Evolutionary conservation across 345 rosid genomes (phyloP).

Genomic region (Rubroshorea leprosula): DNA sequence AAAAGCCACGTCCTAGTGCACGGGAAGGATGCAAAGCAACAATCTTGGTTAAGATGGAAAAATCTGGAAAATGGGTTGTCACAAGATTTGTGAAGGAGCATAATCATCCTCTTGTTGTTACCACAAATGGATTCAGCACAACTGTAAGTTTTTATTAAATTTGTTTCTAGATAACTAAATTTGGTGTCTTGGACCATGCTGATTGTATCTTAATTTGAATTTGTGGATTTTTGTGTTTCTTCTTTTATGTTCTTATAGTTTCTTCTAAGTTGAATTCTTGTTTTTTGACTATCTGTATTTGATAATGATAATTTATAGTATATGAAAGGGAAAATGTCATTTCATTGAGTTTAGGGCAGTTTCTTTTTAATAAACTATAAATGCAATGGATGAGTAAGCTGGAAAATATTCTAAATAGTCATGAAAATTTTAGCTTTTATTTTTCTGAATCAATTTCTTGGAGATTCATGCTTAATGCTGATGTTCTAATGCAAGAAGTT

Average conservation of each 20-base stretch:
- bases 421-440: too few relatives aligned
- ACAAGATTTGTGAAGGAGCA: constrained; percentile 75
- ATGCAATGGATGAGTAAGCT: too few relatives aligned
- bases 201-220: not conserved
- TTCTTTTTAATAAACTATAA: too few relatives aligned
- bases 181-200: constrained; percentile 7
- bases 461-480: too few relatives aligned
- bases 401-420: too few relatives aligned
- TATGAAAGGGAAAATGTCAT: too few relatives aligned
- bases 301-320: too few relatives aligned
- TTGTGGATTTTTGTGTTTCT: not conserved
- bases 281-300: not conserved
- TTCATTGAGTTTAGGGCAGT: too few relatives aligned
- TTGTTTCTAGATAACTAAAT: not conserved
- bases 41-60: constrained; percentile 69
- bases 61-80: constrained; percentile 75
- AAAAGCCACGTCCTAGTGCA: constrained; percentile 53
- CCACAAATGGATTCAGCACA: constrained; percentile 38
- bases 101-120: constrained; percentile 58
- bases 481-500: too few relatives aligned
- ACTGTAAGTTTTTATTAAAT: constrained; percentile 35
- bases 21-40: constrained; percentile 89
- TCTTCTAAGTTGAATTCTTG: not conserved
- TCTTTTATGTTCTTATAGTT: not conserved
- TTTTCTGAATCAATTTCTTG: too few relatives aligned